phyloP scores from a whole-genome alignment of 2,329 filamentous ascomycete genomes.

The Hypomyces rosellus region DNA sequence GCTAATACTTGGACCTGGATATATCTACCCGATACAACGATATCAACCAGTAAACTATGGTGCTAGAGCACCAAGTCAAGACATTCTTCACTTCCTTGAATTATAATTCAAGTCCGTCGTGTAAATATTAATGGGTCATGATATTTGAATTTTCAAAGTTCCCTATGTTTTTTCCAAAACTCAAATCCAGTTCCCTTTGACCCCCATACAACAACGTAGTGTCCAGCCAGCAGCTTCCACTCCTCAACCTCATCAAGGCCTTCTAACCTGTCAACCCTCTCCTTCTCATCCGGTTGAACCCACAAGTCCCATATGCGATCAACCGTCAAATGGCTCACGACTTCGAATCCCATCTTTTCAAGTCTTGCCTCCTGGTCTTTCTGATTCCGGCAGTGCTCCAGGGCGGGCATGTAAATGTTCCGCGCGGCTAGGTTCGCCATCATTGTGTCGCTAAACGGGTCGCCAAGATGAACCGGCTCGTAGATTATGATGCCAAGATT shows the following conservation, averaged over 20 bases:
- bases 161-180: slow-evolving; percentile 16
- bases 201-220: slow-evolving; percentile 89
- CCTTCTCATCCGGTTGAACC: slow-evolving; percentile 65
- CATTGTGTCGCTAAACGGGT: slow-evolving; percentile 90
- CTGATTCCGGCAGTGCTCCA: slow-evolving; percentile 65
- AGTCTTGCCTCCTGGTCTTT: slow-evolving; percentile 64
- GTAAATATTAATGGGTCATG: too few species aligned
- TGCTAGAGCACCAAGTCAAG: too few species aligned
- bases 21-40: too few species aligned
- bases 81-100: too few species aligned
- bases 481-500: slow-evolving; percentile 65
- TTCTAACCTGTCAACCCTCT: slow-evolving; percentile 71
- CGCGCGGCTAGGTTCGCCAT: slow-evolving; percentile 77
- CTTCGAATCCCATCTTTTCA: slow-evolving; percentile 56
- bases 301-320: slow-evolving; percentile 68
- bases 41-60: too few species aligned
- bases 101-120: too few species aligned
- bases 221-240: slow-evolving; percentile 76
- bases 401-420: slow-evolving; percentile 76
- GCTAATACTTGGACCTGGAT: slow-evolving; percentile 1
- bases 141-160: too few species aligned
- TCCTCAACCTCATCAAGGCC: slow-evolving; percentile 95
- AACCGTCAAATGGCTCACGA: slow-evolving; percentile 38
- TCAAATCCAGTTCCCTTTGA: slow-evolving; percentile 46
- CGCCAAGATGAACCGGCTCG: slow-evolving; percentile 78